Conservation (phyloP, 768 basidiomycete genomes). For the Pleurotus pulmonarius region DNA sequence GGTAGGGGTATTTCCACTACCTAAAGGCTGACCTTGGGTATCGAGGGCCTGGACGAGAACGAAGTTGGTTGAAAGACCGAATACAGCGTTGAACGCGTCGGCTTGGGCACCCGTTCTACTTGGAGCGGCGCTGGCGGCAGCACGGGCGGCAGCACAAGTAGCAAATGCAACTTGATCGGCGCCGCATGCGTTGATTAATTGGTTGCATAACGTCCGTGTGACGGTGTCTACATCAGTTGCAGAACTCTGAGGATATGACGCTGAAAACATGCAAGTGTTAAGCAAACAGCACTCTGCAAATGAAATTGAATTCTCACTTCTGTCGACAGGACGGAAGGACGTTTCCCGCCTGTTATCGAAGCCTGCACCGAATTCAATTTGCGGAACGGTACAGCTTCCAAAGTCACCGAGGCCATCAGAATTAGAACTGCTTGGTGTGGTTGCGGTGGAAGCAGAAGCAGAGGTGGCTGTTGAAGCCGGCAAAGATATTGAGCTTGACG, state of each 20-base stretch:
- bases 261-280: conserved; percentile 17
- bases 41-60: conserved; percentile 36
- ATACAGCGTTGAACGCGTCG: conserved; percentile 58
- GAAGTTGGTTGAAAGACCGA: conserved; percentile 54
- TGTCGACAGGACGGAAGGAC: conserved; percentile 47
- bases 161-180: conserved; percentile 50
- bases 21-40: conserved; percentile 38
- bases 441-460: conserved; percentile 15
- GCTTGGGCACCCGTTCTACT: conserved; percentile 50
- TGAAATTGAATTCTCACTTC: conserved; percentile 24
- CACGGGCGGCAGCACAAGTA: conserved; percentile 38
- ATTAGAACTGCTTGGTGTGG: conserved; percentile 16
- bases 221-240: conserved; percentile 61
- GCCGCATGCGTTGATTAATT: conserved; percentile 47
- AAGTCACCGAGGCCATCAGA: conserved; percentile 25
- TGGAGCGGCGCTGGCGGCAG: conserved; percentile 38
- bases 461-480: conserved; percentile 12
- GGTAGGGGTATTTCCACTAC: conserved; percentile 13
- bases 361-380: conserved; percentile 55
- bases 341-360: conserved; percentile 60
- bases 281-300: not conserved
- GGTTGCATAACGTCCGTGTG: conserved; percentile 55
- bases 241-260: conserved; percentile 52
- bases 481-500: conserved; percentile 8
- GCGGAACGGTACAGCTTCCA: conserved; percentile 50